phyloP scores from a whole-genome alignment of 352 stramenopile genomes.

The Pythium insidiosum region DNA sequence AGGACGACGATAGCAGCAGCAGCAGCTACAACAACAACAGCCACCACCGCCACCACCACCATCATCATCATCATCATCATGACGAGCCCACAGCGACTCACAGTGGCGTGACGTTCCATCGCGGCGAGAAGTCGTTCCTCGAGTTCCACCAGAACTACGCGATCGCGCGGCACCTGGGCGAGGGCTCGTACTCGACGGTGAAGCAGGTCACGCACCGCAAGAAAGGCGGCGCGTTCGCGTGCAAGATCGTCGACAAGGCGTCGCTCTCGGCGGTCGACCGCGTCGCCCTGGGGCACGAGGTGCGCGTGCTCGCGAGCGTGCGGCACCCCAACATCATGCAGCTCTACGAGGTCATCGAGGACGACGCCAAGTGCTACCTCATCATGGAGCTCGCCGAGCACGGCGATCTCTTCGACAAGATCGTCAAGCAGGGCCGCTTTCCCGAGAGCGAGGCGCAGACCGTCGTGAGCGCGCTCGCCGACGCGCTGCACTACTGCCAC shows the following conservation, averaged over 20 bases:
- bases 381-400: conserved; percentile 95
- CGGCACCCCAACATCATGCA: conserved; percentile 87
- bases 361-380: conserved; percentile 95
- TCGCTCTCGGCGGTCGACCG: conserved; percentile 67
- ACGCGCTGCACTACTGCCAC: conserved; percentile 92
- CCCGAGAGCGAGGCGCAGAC: conserved; percentile 52
- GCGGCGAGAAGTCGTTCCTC: conserved; percentile 75
- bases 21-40: too few relatives aligned
- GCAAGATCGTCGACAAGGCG: conserved; percentile 83
- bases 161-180: conserved; percentile 71
- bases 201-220: conserved; percentile 82
- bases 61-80: conserved; percentile 4
- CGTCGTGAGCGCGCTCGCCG: conserved; percentile 63
- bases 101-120: conserved; percentile 26
- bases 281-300: conserved; percentile 62
- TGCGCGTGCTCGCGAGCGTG: conserved; percentile 58
- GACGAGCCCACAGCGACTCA: background rate
- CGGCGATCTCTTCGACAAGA: conserved; percentile 83
- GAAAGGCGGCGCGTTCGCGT: conserved; percentile 62
- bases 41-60: conserved; percentile 3
- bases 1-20: too few relatives aligned
- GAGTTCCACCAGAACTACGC: conserved; percentile 80
- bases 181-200: conserved; percentile 84
- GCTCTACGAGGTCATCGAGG: conserved; percentile 91
- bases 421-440: conserved; percentile 80